These are phyloP conservation scores for Candida tammaniensis DNA, from an alignment of 805 yeast species.

Conservation along the genomic window DNA sequence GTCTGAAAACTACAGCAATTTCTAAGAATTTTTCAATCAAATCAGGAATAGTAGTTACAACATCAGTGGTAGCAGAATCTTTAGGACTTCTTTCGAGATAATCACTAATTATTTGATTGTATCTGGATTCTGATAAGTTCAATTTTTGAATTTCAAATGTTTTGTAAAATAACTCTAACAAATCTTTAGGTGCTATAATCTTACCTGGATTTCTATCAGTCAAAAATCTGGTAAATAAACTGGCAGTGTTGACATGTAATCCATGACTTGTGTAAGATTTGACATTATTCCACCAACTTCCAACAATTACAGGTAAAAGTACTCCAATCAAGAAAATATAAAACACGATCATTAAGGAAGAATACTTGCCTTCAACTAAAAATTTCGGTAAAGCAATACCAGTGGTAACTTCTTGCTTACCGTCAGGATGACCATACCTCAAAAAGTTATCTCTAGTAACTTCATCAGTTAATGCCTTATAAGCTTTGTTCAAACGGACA, in stretches of 20 bases:
- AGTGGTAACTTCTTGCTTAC: conserved; percentile 84
- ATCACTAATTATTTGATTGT: conserved; percentile 50
- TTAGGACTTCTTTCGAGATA: conserved; percentile 52
- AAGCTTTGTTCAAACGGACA: conserved; percentile 85
- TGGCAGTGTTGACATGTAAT: conserved; percentile 80
- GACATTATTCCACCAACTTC: conserved; percentile 86
- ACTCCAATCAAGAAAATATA: conserved; percentile 76
- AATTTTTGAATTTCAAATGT: conserved; percentile 64
- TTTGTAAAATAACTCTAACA: conserved; percentile 58
- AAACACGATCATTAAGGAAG: conserved; percentile 56
- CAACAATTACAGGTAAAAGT: conserved; percentile 76
- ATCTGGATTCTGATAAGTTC: conserved; percentile 27
- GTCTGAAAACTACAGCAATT: conserved; percentile 77
- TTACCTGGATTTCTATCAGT: conserved; percentile 74
- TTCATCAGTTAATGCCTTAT: conserved; percentile 92
- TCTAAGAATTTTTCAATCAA: conserved; percentile 73
- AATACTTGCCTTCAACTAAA: conserved; percentile 77
- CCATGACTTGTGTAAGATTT: conserved; percentile 80
- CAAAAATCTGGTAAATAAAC: conserved; percentile 64
- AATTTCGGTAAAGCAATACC: conserved; percentile 96
- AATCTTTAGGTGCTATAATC: conserved; percentile 53
- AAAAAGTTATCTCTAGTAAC: conserved; percentile 74
- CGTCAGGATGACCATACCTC: conserved; percentile 96
- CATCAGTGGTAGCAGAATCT: conserved; percentile 45
- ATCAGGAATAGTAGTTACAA: conserved; percentile 62